Base-by-base conservation (phyloP, 129 eudicot species). In the Apium graveolens region DNA sequence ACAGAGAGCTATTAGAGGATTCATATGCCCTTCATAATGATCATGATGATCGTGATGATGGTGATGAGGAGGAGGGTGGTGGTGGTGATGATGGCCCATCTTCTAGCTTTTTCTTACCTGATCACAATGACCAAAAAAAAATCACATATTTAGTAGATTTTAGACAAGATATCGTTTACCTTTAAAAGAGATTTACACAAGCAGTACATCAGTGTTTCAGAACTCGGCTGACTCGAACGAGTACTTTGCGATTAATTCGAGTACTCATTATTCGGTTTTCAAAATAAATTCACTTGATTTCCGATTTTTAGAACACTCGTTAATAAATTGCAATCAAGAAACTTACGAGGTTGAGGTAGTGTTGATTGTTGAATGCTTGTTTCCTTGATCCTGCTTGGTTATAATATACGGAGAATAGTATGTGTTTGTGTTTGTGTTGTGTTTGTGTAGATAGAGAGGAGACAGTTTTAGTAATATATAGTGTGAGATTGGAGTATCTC, bases 1-100 rank as follows among this genome's bases (percentile, higher is more conserved):
- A 24, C 86, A 86, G 38, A 85, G 75, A 29, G 83, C 78, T 75
- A 81, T 7, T 29, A 86, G 79, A 74, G 80, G 80, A 79, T 82
- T 80, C 32, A 76, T 48, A 31, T 70, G 55, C 29, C 77, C 73
- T 1, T 74, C 82, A 35, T 82, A 78, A 42, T 72, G 53, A 11
- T 72, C 35, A n/a, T 41, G 53, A 44, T 72, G 88, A 18, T 78
- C 83, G 0, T 81, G 79, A n/a, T 41, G 51, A 11, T n/a, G n/a
- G n/a, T 41, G 75, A 24, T 3, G 76, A n/a, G 74, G 89, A 34
- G 77, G 86, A 48, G 80, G 83, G 37, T 80, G 85, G 24, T 44
- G 60, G 17, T 44, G 76, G 34, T 83, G 84, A 31, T 57, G 76
- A 82, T 82, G 75, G 76, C 55, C 81, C 89, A 81, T 81, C 79